Base-by-base conservation (phyloP, 2,329 filamentous ascomycete species). In the Dothideomycetidae sp. region DNA sequence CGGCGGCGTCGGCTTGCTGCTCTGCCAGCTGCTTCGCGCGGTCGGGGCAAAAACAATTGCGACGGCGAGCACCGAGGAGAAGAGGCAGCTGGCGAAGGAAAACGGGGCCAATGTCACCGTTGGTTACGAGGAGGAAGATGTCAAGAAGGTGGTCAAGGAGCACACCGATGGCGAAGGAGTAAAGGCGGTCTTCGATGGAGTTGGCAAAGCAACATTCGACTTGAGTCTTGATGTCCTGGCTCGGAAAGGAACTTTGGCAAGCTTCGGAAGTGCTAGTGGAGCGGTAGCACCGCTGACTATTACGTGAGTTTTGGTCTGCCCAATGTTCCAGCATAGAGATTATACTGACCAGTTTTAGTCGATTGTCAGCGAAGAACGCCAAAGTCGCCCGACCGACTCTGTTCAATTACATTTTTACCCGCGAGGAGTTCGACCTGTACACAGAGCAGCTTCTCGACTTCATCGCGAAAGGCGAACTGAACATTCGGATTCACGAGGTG, bases 191-290 rank as follows among this genome's bases (percentile, higher is more conserved):
- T 92, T 84, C 53, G 85, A 93, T 54, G 81, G 81, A 4, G 82
- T 93, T 2, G 86, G 85, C 10, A 83, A 83, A 62, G 68, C 70
- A 33, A 93, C 86, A 0, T 93, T 90, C 60, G 82, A 93, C 48
- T 67, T 72, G 13, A 79, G 78, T 50, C 55, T 93, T 45, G 73
- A 85, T 46, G 71, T 75, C 48, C 67, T 88, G 37, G 80, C 77
- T 47, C 58, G 76, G 45, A 92, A 92, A 63, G 86, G 84, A 4
- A 78, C 68, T 2, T 60, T 93, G 50, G 68, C 84, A 16, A 78
- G 73, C 33, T 92, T 86, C 59, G 84, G 84, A 3, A 92, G 92
- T 59, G 80, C 82, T 5, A 71, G 75, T 58, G 86, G 85, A 4
- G 70, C 80, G 3, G 80, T 90, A 2, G 75, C 76, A n/a, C 81